Percentiles rank a stretch among this genome's conserved stretches.
Conservation (phyloP, 2,329 filamentous ascomycete species). For the Didymella exigua region DNA sequence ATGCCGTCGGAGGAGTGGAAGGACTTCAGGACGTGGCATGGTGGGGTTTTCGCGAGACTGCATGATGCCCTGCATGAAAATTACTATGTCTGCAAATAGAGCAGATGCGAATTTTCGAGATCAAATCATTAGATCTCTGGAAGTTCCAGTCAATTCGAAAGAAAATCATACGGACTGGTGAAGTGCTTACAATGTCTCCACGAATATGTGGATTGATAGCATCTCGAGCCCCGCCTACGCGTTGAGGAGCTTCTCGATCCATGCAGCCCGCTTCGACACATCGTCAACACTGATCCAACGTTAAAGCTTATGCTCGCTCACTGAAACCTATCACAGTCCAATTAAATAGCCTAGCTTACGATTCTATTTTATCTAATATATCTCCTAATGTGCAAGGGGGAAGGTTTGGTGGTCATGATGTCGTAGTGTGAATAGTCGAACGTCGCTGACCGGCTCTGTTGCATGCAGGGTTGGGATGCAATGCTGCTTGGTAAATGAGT, state of each 20-base stretch:
- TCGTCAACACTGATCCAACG: slow-evolving; percentile 38
- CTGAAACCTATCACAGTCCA: too few relatives aligned
- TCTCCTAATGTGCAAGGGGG: slow-evolving; percentile 3
- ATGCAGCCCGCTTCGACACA: slow-evolving; percentile 25
- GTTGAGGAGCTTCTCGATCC: slow-evolving; percentile 21
- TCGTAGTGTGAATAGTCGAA: neutral
- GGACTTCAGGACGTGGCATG: slow-evolving; percentile 56
- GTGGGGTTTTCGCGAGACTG: slow-evolving; percentile 57
- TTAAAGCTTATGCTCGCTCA: too few relatives aligned
- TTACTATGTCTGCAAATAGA: slow-evolving; percentile 26
- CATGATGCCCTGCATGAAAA: slow-evolving; percentile 51
- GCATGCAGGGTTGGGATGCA: neutral
- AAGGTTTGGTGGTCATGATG: neutral
- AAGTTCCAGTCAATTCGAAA: too few relatives aligned
- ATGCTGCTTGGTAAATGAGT: slow-evolving; percentile 4
- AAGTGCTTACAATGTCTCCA: too few relatives aligned
- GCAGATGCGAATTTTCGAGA: too few relatives aligned
- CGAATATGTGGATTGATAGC: neutral
- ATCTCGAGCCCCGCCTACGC: neutral
- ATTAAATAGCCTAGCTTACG: too few relatives aligned
- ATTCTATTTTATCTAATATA: too few relatives aligned
- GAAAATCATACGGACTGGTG: too few relatives aligned
- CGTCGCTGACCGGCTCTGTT: neutral
- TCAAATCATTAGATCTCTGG: too few relatives aligned
- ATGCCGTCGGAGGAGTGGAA: slow-evolving; percentile 57